Base-by-base conservation (phyloP, 225 moss, liverwort and hornwort species). In the Physcomitrellopsis africana region DNA sequence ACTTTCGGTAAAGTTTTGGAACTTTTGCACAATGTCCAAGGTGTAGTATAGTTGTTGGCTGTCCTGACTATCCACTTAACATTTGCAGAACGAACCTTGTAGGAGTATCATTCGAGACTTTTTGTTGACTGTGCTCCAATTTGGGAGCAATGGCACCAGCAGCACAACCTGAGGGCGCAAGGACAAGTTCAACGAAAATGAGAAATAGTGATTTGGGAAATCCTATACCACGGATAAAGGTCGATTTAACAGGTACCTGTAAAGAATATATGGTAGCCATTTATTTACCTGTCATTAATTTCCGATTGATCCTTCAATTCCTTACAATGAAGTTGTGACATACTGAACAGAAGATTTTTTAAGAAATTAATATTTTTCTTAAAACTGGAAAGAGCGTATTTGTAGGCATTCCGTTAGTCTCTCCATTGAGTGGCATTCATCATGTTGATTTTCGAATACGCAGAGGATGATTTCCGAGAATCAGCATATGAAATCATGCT, bases 401-500 rank as follows among this genome's bases (percentile, higher is more conserved):
- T 37, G 4, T 37, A 37, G 32, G 32, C 32, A 37, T 5, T 37
- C 32, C 3, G 32, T 8, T 20, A n/a, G n/a, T n/a, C n/a, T n/a
- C n/a, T n/a, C n/a, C n/a, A n/a, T n/a, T n/a, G n/a, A n/a, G n/a
- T n/a, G n/a, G n/a, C n/a, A 23, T 16, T 29, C 19, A 18, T 60
- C 11, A 47, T 24, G 10, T 68, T 59, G 51, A 44, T 64, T 74
- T 41, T 0, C 41, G 14, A 77, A 5, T 54, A 26, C 70, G 43
- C 79, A 86, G 96, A 94, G 65, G 87, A 94, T 60, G 94, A 94
- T 69, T 82, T 83, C 20, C 85, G 89, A 51, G 94, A 91, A 70
- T 87, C 89, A 14, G 92, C 91, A 1, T 96, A 96, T 13, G 94
- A 96, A 65, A 89, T 96, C 20, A 67, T 96, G 42, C 79, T 96